Conservation (phyloP, 805 yeast species). For the Metschnikowia borealis region DNA sequence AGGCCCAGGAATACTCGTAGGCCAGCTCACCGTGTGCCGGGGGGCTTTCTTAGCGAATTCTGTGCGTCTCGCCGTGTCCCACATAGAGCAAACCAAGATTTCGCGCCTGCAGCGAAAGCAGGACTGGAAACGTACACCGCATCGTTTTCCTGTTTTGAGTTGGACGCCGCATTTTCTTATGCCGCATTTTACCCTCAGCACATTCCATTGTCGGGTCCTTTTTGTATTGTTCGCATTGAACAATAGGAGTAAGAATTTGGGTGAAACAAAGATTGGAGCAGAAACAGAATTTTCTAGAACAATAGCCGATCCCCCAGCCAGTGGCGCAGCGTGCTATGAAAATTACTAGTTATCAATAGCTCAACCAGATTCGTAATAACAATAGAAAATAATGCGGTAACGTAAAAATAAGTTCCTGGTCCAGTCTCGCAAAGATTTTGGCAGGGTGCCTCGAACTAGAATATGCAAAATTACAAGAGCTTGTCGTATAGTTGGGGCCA, state of each 20-base stretch:
- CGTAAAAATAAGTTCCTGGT: neutral
- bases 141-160: neutral
- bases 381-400: neutral
- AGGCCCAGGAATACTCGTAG: too few relatives aligned
- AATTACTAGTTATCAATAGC: neutral
- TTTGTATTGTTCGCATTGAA: neutral
- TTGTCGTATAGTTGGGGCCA: neutral
- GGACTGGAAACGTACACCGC: neutral
- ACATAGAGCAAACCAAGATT: neutral
- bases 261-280: neutral
- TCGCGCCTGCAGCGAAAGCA: neutral
- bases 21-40: too few relatives aligned
- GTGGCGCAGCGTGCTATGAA: neutral
- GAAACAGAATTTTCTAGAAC: neutral
- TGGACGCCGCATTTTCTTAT: neutral
- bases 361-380: neutral
- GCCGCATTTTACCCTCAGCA: neutral
- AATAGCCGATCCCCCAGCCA: neutral
- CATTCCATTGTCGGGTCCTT: neutral
- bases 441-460: neutral
- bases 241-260: neutral
- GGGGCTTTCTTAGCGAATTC: neutral
- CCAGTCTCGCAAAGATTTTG: neutral
- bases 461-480: neutral
- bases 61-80: neutral